A percentile compares a stretch with the other conserved stretches of the same genome.
These are phyloP conservation scores for Neoconidiobolus thromboides DNA, from an alignment of 371 early-diverging fungal species.

Conservation along the genomic window DNA sequence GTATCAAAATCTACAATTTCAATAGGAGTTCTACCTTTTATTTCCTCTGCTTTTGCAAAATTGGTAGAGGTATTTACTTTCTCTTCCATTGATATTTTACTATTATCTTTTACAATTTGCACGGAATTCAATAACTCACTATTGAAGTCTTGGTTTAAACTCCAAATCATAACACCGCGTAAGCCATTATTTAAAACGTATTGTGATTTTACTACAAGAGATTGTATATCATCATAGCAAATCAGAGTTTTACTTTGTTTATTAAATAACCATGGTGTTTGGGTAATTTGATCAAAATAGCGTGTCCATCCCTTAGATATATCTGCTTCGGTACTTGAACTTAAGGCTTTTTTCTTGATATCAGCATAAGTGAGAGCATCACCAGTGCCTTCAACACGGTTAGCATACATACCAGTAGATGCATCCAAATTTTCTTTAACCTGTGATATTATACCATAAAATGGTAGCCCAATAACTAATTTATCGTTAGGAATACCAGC, in stretches of 20 bases:
- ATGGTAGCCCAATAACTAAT: conserved; percentile 34
- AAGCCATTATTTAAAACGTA: conserved; percentile 25
- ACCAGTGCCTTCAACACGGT: conserved; percentile 13
- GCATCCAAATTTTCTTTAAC: conserved; percentile 20
- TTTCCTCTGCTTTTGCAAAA: too few species aligned
- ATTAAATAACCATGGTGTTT: conserved; percentile 56
- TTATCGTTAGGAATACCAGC: conserved; percentile 37
- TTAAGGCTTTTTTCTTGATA: conserved; percentile 27
- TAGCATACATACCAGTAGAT: conserved; percentile 10
- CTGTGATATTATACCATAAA: conserved; percentile 23
- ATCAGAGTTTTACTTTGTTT: conserved; percentile 25
- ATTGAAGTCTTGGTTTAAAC: conserved; percentile 21
- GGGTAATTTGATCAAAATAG: conserved; percentile 32
- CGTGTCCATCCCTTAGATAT: conserved; percentile 17
- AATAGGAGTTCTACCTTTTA: too few species aligned
- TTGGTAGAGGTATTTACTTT: too few species aligned
- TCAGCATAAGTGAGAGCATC: conserved; percentile 45
- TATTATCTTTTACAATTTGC: background rate
- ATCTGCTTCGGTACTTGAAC: background rate
- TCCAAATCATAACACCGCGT: conserved; percentile 47
- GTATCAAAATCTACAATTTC: too few species aligned
- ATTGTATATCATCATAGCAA: conserved; percentile 41
- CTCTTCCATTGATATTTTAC: too few species aligned
- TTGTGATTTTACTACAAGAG: conserved; percentile 29
- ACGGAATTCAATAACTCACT: conserved; percentile 23